These are phyloP conservation scores for Hanseniaspora meyeri DNA, from an alignment of 805 yeast species.

Conservation along the genomic window DNA sequence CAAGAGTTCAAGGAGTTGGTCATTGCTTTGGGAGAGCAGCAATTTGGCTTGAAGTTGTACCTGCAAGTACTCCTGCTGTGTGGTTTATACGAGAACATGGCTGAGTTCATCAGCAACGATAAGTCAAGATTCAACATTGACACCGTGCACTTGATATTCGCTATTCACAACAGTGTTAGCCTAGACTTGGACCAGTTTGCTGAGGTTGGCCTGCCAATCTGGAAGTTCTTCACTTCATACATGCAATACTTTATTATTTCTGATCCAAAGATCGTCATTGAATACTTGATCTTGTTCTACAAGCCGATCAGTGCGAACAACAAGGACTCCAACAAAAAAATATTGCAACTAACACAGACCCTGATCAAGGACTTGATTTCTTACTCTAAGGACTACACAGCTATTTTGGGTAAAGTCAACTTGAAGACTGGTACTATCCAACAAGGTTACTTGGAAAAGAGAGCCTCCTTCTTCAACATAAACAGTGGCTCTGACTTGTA, in stretches of 20 bases:
- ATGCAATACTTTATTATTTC: slow-evolving; percentile 71
- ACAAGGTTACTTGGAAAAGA: slow-evolving; percentile 74
- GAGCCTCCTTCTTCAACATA: slow-evolving; percentile 53
- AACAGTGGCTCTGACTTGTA: slow-evolving; percentile 48
- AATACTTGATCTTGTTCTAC: slow-evolving; percentile 57
- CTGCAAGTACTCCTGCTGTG: slow-evolving; percentile 59
- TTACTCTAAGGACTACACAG: slow-evolving; percentile 71
- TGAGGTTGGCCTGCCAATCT: slow-evolving; percentile 32
- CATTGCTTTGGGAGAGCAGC: slow-evolving; percentile 56
- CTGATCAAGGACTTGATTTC: slow-evolving; percentile 73
- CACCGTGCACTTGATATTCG: slow-evolving; percentile 80
- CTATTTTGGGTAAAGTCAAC: slow-evolving; percentile 71
- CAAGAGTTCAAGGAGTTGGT: slow-evolving; percentile 62
- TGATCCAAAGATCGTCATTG: slow-evolving; percentile 86
- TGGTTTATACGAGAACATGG: slow-evolving; percentile 74
- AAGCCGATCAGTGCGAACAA: slow-evolving; percentile 30
- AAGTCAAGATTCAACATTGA: slow-evolving; percentile 57
- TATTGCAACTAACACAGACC: slow-evolving; percentile 53
- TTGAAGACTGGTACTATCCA: slow-evolving; percentile 60
- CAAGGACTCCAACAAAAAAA: slow-evolving; percentile 31
- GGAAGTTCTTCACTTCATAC: slow-evolving; percentile 63
- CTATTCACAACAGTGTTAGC: slow-evolving; percentile 42
- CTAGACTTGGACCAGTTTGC: slow-evolving; percentile 8
- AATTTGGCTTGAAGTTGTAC: slow-evolving; percentile 57
- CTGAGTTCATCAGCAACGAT: slow-evolving; percentile 37